Conservation (phyloP, 1,284 basidiomycete genomes). For the Wolfiporia cocos region DNA sequence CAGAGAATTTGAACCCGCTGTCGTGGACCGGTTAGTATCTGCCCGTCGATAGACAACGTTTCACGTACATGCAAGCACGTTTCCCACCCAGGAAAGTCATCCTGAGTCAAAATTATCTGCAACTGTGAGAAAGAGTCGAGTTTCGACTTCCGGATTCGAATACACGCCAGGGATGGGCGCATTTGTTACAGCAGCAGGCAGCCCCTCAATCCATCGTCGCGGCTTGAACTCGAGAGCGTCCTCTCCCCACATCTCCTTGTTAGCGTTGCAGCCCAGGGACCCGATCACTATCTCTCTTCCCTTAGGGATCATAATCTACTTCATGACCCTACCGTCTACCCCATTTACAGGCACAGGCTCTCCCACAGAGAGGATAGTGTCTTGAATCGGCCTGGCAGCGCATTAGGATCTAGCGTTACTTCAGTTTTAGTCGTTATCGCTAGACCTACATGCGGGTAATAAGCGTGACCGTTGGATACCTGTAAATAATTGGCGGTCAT, state of each 20-base stretch:
- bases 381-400: slow-evolving; percentile 17
- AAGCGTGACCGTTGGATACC: background rate
- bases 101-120: slow-evolving; percentile 12
- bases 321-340: slow-evolving; percentile 28
- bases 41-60: no score
- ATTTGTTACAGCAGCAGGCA: slow-evolving; percentile 12
- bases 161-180: slow-evolving; percentile 21
- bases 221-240: slow-evolving; percentile 46
- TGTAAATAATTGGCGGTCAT: background rate
- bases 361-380: slow-evolving; percentile 19
- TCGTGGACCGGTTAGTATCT: background rate
- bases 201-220: slow-evolving; percentile 22
- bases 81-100: slow-evolving; percentile 29
- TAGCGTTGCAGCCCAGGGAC: slow-evolving; percentile 38
- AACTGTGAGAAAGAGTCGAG: background rate
- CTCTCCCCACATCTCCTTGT: slow-evolving; percentile 46
- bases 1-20: slow-evolving; percentile 30
- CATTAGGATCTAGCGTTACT: background rate
- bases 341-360: slow-evolving; percentile 15
- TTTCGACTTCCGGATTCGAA: slow-evolving; percentile 19
- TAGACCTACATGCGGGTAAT: background rate
- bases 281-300: slow-evolving; percentile 43
- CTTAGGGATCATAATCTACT: slow-evolving; percentile 35
- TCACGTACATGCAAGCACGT: slow-evolving; percentile 27
- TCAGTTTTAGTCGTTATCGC: background rate